Evolutionary conservation across 2,329 filamentous ascomycete species (phyloP).

Genomic region (Colletotrichum eleusines): DNA sequence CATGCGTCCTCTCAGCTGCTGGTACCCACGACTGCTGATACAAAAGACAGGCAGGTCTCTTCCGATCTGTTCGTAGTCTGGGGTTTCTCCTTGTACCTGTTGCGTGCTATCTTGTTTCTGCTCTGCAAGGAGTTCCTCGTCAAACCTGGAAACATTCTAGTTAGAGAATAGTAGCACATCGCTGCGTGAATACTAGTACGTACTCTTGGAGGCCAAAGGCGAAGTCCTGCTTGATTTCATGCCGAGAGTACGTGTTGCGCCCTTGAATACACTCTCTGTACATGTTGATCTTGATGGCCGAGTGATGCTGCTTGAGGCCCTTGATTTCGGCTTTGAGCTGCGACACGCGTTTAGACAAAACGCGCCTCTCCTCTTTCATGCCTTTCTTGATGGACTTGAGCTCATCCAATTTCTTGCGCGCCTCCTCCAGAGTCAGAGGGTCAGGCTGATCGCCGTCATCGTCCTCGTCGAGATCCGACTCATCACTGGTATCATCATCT

Average conservation of each 20-base stretch:
- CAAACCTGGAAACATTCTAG: conserved; percentile 8
- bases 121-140: conserved; percentile 23
- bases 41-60: conserved; percentile 72
- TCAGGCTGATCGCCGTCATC: neutral
- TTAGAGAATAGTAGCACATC: neutral
- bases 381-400: conserved; percentile 24
- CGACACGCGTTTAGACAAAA: neutral
- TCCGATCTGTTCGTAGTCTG: conserved; percentile 70
- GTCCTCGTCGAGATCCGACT: conserved; percentile 1
- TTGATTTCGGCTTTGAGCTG: neutral
- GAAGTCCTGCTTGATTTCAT: conserved; percentile 43
- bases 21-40: conserved; percentile 71
- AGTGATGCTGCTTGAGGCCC: neutral
- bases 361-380: conserved; percentile 2
- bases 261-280: conserved; percentile 60
- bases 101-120: neutral
- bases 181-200: conserved; percentile 40
- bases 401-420: conserved; percentile 5
- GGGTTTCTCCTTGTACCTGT: conserved; percentile 52
- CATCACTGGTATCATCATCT: conserved; percentile 12
- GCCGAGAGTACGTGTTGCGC: conserved; percentile 65
- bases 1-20: conserved; percentile 69
- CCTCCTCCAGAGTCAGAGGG: conserved; percentile 3
- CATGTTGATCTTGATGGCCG: neutral
- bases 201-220: conserved; percentile 60